Percentiles rank a stretch among this genome's conserved stretches.
Evolutionary conservation across 257 asterid genomes (phyloP).

Genomic region (Avicennia marina): DNA sequence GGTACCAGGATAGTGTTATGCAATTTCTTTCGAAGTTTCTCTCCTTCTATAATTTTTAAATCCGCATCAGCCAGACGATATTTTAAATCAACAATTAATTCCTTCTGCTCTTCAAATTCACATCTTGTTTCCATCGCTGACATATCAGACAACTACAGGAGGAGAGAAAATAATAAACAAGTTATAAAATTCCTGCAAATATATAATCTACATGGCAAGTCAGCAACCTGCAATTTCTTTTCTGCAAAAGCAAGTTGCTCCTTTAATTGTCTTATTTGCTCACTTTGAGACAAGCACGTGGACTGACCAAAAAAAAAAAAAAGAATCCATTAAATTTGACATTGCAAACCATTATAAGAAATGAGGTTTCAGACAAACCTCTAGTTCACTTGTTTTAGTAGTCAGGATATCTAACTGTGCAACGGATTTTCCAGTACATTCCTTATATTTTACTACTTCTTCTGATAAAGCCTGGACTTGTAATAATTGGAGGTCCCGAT

Average conservation of each 20-base stretch:
- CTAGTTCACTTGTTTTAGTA: slow-evolving; percentile 49
- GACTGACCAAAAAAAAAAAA: slow-evolving; percentile 37
- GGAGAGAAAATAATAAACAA: not conserved
- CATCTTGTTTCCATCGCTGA: slow-evolving; percentile 62
- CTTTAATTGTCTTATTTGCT: slow-evolving; percentile 55
- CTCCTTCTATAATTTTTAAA: slow-evolving; percentile 73
- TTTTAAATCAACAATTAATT: slow-evolving; percentile 42
- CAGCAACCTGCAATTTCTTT: slow-evolving; percentile 55
- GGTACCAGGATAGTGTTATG: slow-evolving; percentile 89
- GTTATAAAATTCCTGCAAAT: too few species aligned
- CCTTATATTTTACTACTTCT: slow-evolving; percentile 58
- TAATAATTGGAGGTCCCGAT: slow-evolving; percentile 57
- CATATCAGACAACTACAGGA: slow-evolving; percentile 53
- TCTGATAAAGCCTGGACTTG: slow-evolving; percentile 39
- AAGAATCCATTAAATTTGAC: not conserved
- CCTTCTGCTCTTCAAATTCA: slow-evolving; percentile 62
- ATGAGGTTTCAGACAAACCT: slow-evolving; percentile 40
- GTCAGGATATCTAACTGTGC: slow-evolving; percentile 49
- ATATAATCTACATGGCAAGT: too few species aligned
- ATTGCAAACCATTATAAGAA: slow-evolving; percentile 15
- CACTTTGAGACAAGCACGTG: slow-evolving; percentile 61
- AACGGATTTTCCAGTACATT: slow-evolving; percentile 45
- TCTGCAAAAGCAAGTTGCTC: slow-evolving; percentile 68
- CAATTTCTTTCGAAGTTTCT: slow-evolving; percentile 73
- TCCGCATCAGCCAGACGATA: slow-evolving; percentile 81